Conservation (phyloP, 805 yeast species). For the Barnettozyma populi region DNA sequence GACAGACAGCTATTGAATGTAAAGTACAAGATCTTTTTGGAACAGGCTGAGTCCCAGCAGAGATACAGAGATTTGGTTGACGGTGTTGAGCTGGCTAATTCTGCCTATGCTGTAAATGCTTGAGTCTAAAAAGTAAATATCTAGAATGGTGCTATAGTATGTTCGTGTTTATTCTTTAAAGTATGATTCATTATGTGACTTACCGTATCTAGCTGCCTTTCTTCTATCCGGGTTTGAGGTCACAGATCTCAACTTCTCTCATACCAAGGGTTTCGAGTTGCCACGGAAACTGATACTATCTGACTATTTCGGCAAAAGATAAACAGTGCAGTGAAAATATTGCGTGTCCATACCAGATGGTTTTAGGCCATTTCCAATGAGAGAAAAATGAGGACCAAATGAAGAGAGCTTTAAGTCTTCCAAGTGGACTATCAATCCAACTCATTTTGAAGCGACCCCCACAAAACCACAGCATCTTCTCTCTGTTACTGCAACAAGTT, state of each 20-base stretch:
- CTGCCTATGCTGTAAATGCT: neutral
- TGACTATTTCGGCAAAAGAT: neutral
- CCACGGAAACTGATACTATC: neutral
- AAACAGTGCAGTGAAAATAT: neutral
- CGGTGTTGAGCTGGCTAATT: constrained; percentile 27
- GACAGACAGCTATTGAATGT: constrained; percentile 68
- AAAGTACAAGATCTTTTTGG: constrained; percentile 82
- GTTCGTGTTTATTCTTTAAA: too few relatives aligned
- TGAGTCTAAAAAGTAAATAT: neutral
- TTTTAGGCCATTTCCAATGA: neutral
- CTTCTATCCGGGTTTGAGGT: too few relatives aligned
- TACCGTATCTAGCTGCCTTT: too few relatives aligned
- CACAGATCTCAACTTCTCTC: too few relatives aligned
- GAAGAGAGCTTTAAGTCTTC: neutral
- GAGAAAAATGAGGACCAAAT: neutral
- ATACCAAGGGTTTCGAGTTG: neutral
- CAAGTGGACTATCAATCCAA: neutral
- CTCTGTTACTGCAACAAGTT: neutral
- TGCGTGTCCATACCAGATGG: neutral
- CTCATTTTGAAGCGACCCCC: neutral
- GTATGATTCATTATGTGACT: too few relatives aligned
- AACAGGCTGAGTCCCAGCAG: constrained; percentile 79
- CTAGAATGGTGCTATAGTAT: neutral
- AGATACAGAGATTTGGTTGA: constrained; percentile 70
- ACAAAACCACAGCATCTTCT: neutral